Base-by-base conservation (phyloP, 2,329 filamentous ascomycete genomes). In the Paracamarosporium sp. region DNA sequence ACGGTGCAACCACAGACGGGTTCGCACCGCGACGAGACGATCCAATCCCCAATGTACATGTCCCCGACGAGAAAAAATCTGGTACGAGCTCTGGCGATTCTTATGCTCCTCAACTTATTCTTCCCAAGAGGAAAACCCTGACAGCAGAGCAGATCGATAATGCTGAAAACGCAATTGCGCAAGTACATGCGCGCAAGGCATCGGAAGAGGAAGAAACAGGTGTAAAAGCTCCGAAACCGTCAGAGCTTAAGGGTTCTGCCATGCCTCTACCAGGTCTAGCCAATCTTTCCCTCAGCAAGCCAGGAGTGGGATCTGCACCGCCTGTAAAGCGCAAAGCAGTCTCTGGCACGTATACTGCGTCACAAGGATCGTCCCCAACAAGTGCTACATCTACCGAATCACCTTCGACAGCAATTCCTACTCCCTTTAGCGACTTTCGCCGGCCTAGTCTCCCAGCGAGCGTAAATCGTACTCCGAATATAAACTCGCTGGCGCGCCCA, bases 71-170 rank as follows among this genome's bases (percentile, higher is more conserved):
- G 66, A 72, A 76, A 64, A 76, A 73, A 67, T 68, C 71, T 64
- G 74, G 74, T 76, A 76, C 68, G 73, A 70, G 66, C 38, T 53
- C 36, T 55, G 61, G 62, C 51, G 70, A 69, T 64, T 62, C 69
- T 61, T 62, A 63, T 65, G 62, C 69, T 69, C 68, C 75, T 70
- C 68, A 69, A 65, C 67, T 78, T 56, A 65, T 74, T 61, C 69
- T 80, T 57, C 77, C 78, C 30, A 80, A 80, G 61, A 75, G 78
- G 61, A 80, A 79, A 73, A 73, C 77, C 67, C 71, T 81, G 75
- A 78, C 76, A 61, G 62, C 71, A 64, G 75, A 73, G 70, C 76
- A 78, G 76, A 71, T 77, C 70, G 68, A 73, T 61, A 77, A 76
- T 55, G 73, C 67, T 60, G 73, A 68, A 51, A 68, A 64, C 53